Percentiles rank a stretch among this genome's conserved stretches.
phyloP scores from a whole-genome alignment of 1,139 yeast genomes.

The Debaryomyces psychrophilus region DNA sequence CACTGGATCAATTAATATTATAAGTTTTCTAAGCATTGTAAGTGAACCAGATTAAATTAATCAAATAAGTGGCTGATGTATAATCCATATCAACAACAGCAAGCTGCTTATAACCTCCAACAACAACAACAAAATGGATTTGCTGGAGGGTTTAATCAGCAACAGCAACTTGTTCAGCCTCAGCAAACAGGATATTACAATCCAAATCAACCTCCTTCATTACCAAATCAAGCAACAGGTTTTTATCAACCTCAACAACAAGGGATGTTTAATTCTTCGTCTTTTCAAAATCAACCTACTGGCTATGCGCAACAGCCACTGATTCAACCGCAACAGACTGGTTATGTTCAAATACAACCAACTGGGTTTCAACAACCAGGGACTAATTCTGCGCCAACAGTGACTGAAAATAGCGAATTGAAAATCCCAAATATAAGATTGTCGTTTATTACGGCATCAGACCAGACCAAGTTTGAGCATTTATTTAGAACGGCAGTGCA shows the following conservation, averaged over 20 bases:
- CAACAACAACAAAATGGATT: slow-evolving; percentile 31
- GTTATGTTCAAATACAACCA: slow-evolving; percentile 41
- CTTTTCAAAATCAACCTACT: slow-evolving; percentile 21
- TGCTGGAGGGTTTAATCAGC: slow-evolving; percentile 26
- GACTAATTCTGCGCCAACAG: slow-evolving; percentile 28
- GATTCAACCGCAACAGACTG: slow-evolving; percentile 35
- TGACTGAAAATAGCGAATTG: slow-evolving; percentile 38
- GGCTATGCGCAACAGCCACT: slow-evolving; percentile 19
- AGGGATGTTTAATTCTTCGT: slow-evolving; percentile 17
- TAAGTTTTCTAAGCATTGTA: slow-evolving; percentile 1
- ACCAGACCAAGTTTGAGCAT: slow-evolving; percentile 83
- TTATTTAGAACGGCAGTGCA: slow-evolving; percentile 78
- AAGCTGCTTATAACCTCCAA: slow-evolving; percentile 36
- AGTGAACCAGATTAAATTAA: slow-evolving; percentile 3
- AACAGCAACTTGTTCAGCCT: slow-evolving; percentile 22
- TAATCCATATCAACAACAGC: slow-evolving; percentile 47
- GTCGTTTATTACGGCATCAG: slow-evolving; percentile 81
- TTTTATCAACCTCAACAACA: slow-evolving; percentile 25
- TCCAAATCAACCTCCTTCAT: slow-evolving; percentile 14
- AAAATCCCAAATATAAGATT: slow-evolving; percentile 71
- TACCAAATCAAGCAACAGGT: slow-evolving; percentile 23
- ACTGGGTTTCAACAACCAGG: slow-evolving; percentile 35
- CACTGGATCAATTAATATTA: not conserved
- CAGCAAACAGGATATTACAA: slow-evolving; percentile 15
- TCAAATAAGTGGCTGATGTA: slow-evolving; percentile 32